Evolutionary conservation across 805 yeast genomes (phyloP), one percentile per base, ranked within the genome.

Genomic region (Lachancea thermotolerans): DNA sequence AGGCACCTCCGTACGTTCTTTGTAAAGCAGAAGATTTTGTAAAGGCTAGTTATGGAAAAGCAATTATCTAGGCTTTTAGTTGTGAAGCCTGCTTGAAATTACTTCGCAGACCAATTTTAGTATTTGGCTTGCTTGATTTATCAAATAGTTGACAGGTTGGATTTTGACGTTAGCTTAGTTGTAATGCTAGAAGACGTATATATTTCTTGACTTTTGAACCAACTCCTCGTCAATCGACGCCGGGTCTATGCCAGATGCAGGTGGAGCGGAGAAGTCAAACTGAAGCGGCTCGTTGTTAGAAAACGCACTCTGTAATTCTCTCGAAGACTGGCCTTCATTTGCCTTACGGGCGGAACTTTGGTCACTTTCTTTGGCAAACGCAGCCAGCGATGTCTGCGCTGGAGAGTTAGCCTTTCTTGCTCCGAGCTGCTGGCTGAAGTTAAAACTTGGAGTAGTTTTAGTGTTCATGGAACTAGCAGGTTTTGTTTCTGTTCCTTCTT

Each of bases 1-100:
- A 77, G 77, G 46, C 87, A 82, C 60, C 74, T 84, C 68, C 79
- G 82, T 70, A 69, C 82, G 14, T 84, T 82, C 71, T 84, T 84
- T 56, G 89, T 83, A 53, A 84, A 84, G 64, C 90, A 84, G 67
- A 84, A 84, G 64, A 69, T 69, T 35, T 57, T 66, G 43, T 63
- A 58, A 49, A 8, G 16, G 16, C 18, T 30, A 8, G 7, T 4
- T 21, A 21, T 21, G 33, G 8, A 30, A 14, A 12, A 30, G 10
- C 11, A 29, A 9, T 29, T 29, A 29, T 9, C 11, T 11, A 29
- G 10, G 11, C 31, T 11, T 11, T 10, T 29, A 30, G 33, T 8
- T 30, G 5, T 30, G 12, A 12, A 30, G 8, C 4, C 12, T 30
- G 33, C 9, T 11, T 30, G 11, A 12, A 30, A 14, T 30, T 11